Conservation (phyloP, 306 rosid species). For the Acmispon strigosus region DNA sequence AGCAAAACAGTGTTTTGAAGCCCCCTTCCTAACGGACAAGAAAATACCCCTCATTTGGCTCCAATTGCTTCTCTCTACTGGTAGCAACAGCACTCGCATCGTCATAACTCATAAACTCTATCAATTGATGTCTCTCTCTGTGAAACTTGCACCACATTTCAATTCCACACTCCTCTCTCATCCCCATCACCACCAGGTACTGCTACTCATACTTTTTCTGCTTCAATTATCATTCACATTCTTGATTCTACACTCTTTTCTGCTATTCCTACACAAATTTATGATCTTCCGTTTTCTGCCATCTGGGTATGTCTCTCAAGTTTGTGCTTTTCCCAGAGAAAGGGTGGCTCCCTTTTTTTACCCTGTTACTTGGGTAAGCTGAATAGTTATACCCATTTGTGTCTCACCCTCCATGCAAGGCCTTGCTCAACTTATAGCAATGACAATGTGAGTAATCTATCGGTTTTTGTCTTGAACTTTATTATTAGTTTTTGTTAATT, state of each 20-base stretch:
- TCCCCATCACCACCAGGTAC: constrained; percentile 27
- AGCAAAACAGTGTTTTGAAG: neutral
- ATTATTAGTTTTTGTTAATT: neutral
- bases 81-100: neutral
- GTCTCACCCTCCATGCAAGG: constrained; percentile 18
- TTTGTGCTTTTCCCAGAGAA: constrained; percentile 10
- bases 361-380: constrained; percentile 14
- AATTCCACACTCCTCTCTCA: neutral
- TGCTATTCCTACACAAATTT: neutral
- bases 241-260: neutral
- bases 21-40: no score
- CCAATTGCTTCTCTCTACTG: neutral
- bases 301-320: constrained; percentile 22
- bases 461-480: neutral
- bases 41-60: no score
- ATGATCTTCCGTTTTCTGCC: neutral
- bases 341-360: constrained; percentile 4
- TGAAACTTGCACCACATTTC: constrained; percentile 12
- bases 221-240: neutral
- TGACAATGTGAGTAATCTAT: constrained; percentile 25
- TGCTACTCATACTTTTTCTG: neutral
- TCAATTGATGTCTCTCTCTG: constrained; percentile 23
- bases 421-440: constrained; percentile 27
- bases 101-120: neutral
- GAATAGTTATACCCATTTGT: neutral